Conservation (phyloP, 1,284 basidiomycete species). For the Tilletia caries region DNA sequence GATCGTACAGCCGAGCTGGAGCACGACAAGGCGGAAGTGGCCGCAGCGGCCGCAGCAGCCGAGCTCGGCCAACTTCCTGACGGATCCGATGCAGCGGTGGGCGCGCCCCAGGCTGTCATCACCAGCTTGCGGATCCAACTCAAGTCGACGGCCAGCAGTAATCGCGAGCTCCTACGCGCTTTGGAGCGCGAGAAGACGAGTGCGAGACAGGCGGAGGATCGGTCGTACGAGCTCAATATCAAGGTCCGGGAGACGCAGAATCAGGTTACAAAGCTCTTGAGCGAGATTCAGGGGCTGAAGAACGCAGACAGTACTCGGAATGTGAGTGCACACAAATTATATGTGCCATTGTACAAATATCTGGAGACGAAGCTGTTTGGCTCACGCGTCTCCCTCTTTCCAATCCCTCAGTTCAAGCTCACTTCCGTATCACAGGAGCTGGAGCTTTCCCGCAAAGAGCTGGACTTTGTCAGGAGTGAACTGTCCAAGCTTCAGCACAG, state of each 20-base stretch:
- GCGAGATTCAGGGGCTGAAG: slow-evolving; percentile 38
- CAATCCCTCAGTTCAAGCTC: slow-evolving; percentile 66
- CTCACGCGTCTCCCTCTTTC: background rate
- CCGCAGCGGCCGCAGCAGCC: slow-evolving; percentile 8
- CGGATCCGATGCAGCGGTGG: slow-evolving; percentile 1
- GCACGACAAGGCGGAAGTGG: background rate
- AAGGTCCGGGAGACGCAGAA: slow-evolving; percentile 35
- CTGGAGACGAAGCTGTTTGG: no score
- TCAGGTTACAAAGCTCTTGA: slow-evolving; percentile 35
- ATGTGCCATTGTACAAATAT: background rate
- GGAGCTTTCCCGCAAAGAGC: slow-evolving; percentile 67
- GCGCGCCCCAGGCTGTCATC: slow-evolving; percentile 13
- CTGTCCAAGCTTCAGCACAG: slow-evolving; percentile 38
- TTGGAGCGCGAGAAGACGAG: slow-evolving; percentile 70
- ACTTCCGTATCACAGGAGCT: slow-evolving; percentile 76
- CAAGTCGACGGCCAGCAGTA: slow-evolving; percentile 6
- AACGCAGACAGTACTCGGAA: slow-evolving; percentile 39
- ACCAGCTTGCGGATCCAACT: slow-evolving; percentile 2
- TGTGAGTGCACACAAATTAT: slow-evolving; percentile 16
- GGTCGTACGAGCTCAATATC: slow-evolving; percentile 64
- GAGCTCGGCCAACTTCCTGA: slow-evolving; percentile 8
- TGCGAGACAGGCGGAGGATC: slow-evolving; percentile 64
- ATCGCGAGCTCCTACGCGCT: slow-evolving; percentile 58
- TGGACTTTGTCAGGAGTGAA: slow-evolving; percentile 60
- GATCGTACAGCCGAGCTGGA: slow-evolving; percentile 1